Base-by-base conservation (phyloP, 2,329 filamentous ascomycete species). In the Penicillium sp. region DNA sequence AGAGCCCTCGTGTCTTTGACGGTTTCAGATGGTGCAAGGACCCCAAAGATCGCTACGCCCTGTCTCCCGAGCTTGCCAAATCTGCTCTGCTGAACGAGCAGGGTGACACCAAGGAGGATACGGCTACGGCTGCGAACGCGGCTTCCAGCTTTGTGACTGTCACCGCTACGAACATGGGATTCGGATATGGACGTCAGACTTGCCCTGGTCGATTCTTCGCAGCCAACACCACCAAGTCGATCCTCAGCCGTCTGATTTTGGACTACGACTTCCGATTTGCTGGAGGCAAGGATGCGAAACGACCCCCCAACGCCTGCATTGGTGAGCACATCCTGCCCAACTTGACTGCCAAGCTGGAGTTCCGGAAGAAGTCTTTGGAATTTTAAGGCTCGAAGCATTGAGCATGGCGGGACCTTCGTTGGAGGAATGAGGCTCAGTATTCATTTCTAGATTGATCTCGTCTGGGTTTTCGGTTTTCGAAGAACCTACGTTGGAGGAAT, bases 231-330 rank as follows among this genome's bases (percentile, higher is more conserved):
- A 56, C 65, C 32, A 69, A 70, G 45, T 62, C 63, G 3, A 59
- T 69, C 31, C 39, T 69, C 29, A 68, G 68, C 24, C 64, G 63
- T 11, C 52, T 71, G 22, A 53, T 69, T 10, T 49, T 63, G 24
- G 67, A 69, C 6, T 71, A 71, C 43, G 68, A 71, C 5, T 61
- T 71, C 22, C 65, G 65, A 43, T 65, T 67, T n/a, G 57, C 61
- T 36, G 54, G 59, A 4, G 45, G 52, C 4, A 51, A 52, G 21
- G 43, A n/a, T 24, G 55, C 56, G 24, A 50, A 43, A 10, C 61
- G 63, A 29, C 64, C 68, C 1, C 22, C 44, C 11, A 70, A 71
- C 51, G 34, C 67, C 14, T 42, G 52, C 8, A 62, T 63, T 54
- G 69, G 68, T 13, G 68, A 71, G 53, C 65, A 69, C 45, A 66